Conservation (phyloP, 441 rosid species). For the Mallotus japonicus region DNA sequence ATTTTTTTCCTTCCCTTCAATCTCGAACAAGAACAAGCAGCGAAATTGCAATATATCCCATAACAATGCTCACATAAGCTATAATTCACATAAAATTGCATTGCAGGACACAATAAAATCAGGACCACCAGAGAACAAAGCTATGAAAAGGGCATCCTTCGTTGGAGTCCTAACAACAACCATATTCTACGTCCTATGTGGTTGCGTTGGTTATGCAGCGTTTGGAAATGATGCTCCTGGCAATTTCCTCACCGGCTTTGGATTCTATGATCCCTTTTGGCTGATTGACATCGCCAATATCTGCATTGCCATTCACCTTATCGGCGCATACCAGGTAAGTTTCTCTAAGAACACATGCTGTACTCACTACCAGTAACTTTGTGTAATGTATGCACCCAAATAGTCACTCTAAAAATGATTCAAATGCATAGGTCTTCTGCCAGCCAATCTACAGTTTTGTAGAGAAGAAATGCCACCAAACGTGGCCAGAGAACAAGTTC, state of each 20-base stretch:
- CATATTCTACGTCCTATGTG: conserved; percentile 69
- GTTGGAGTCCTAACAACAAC: conserved; percentile 61
- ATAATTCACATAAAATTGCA: conserved; percentile 27
- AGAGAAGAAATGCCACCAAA: conserved; percentile 43
- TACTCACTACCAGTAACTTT: too few relatives aligned
- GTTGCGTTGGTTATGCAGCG: conserved; percentile 80
- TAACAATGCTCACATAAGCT: background rate
- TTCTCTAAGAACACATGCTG: background rate
- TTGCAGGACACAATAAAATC: conserved; percentile 63
- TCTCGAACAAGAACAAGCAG: too few relatives aligned
- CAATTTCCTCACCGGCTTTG: conserved; percentile 82
- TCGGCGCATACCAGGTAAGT: conserved; percentile 81
- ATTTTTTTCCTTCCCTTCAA: too few relatives aligned
- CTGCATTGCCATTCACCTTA: conserved; percentile 77
- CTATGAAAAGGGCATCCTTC: conserved; percentile 67
- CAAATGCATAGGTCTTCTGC: conserved; percentile 54
- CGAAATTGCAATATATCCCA: background rate
- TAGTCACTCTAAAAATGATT: background rate
- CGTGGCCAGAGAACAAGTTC: conserved; percentile 66
- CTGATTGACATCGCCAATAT: conserved; percentile 72
- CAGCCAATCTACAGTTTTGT: conserved; percentile 71
- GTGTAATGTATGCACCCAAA: background rate
- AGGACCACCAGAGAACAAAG: conserved; percentile 70
- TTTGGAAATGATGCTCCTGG: conserved; percentile 81
- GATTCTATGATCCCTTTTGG: conserved; percentile 88